These are phyloP conservation scores for Alternaria triticimaculans DNA, from an alignment of 2,329 filamentous ascomycete genomes.

Conservation along the genomic window DNA sequence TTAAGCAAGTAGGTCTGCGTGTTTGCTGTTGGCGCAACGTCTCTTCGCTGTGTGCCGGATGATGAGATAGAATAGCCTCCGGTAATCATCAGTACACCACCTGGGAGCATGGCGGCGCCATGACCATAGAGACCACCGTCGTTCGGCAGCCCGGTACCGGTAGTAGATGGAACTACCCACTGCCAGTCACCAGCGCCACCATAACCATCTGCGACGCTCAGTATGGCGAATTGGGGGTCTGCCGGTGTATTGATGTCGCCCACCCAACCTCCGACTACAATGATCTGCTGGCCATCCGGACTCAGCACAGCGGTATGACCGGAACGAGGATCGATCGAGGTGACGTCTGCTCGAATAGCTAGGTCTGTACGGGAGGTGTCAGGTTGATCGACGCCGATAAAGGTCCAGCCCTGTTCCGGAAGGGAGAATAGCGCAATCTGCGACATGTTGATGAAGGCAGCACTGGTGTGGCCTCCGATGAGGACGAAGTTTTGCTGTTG, in stretches of 20 bases:
- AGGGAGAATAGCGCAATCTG: slow-evolving; percentile 86
- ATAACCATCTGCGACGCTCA: slow-evolving; percentile 77
- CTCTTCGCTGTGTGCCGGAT: slow-evolving; percentile 46
- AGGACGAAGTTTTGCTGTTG: slow-evolving; percentile 81
- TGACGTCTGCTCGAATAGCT: slow-evolving; percentile 55
- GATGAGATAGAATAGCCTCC: slow-evolving; percentile 63
- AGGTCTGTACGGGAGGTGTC: slow-evolving; percentile 62
- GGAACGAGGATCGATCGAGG: slow-evolving; percentile 76
- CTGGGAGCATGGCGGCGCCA: slow-evolving; percentile 66
- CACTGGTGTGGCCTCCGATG: slow-evolving; percentile 81
- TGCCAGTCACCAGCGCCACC: slow-evolving; percentile 68
- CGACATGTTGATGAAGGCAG: slow-evolving; percentile 93
- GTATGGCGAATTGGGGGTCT: slow-evolving; percentile 77
- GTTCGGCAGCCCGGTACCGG: slow-evolving; percentile 50
- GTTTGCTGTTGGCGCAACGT: slow-evolving; percentile 45
- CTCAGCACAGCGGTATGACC: slow-evolving; percentile 86
- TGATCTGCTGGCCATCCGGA: slow-evolving; percentile 76
- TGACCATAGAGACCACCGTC: slow-evolving; percentile 66
- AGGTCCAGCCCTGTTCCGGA: slow-evolving; percentile 86
- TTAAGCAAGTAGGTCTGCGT: slow-evolving; percentile 66
- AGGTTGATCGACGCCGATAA: slow-evolving; percentile 68
- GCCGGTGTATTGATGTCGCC: slow-evolving; percentile 79
- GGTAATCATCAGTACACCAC: slow-evolving; percentile 66
- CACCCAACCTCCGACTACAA: slow-evolving; percentile 92
- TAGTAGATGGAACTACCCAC: slow-evolving; percentile 68